Evolutionary conservation across 2,329 filamentous ascomycete genomes (phyloP).

Genomic region (Neoarthrinium moseri): DNA sequence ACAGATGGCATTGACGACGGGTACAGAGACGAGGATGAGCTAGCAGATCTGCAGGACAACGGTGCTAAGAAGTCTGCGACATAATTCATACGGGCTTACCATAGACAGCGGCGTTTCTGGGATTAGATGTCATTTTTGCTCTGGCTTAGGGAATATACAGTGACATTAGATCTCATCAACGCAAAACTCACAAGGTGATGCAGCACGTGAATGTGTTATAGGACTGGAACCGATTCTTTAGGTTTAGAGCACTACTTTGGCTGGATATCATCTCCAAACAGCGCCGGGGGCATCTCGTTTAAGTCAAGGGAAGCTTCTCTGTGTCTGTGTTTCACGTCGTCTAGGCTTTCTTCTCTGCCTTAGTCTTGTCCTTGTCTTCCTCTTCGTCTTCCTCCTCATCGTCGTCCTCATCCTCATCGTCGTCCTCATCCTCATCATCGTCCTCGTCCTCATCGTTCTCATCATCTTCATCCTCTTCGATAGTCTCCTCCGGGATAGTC

Average conservation of each 20-base stretch:
- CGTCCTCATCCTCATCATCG: constrained; percentile 19
- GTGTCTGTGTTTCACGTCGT: constrained; percentile 8
- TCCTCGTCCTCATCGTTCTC: constrained; percentile 28
- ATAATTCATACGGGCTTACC: background rate
- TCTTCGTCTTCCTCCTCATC: constrained; percentile 24
- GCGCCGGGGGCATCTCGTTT: background rate
- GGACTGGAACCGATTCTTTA: background rate
- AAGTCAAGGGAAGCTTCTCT: background rate
- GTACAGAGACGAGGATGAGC: constrained; percentile 21
- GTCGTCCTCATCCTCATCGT: constrained; percentile 20
- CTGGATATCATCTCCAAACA: too few relatives aligned
- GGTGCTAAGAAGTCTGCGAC: too few relatives aligned
- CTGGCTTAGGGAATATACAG: background rate
- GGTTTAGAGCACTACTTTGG: background rate
- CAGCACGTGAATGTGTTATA: too few relatives aligned
- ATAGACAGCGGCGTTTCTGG: background rate
- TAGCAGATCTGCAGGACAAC: too few relatives aligned
- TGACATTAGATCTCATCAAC: background rate
- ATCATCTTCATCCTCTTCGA: constrained; percentile 31
- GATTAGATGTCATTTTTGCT: background rate
- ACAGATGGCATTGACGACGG: constrained; percentile 31
- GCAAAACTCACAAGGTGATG: too few relatives aligned
- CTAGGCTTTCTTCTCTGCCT: constrained; percentile 21
- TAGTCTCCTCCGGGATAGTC: constrained; percentile 38
- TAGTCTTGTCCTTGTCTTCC: constrained; percentile 26